Base-by-base conservation (phyloP, 305 asterid genomes). In the Fraxinus dipetala region DNA sequence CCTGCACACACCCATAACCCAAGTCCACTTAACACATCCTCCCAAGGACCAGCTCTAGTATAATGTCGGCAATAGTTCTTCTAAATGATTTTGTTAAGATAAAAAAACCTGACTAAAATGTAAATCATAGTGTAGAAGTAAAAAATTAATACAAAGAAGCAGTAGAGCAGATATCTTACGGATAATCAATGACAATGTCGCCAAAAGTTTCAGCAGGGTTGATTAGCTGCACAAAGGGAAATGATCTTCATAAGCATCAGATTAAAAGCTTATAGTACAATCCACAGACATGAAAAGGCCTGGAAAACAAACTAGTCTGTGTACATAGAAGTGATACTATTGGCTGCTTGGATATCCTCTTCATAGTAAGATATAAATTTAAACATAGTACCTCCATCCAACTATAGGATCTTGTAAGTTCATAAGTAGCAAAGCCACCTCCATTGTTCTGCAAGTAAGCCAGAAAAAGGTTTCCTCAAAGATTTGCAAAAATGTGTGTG, bases 151-250 rank as follows among this genome's bases (percentile, higher is more conserved):
- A 84, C 56, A 88, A 38, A 80, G 84, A 85, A 54, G 84, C 24
- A 16, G 63, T n/a, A 0, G 24, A 51, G 63, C 85, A 85, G 80
- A 80, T 56, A 81, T 90, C 99, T 93, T 92, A 96, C 98, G 98
- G 97, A 84, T 96, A 96, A 87, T 96, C 99, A 86, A 96, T 96
- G 80, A 93, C 98, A 78, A 96, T 96, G 89, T 96, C 99, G 30
- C 99, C 99, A 88, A 96, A 96, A 78, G 99, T 96, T 88, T 96
- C 99, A 81, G 99, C 98, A 74, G 99, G 99, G 84, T 96, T 96
- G 90, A 96, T 90, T 77, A 92, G 63, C 99, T 96, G 98, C 79
- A 20, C 84, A 82, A 82, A 87, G 76, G 77, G 82, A 77, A 86
- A 69, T 30, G 75, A 69, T 69, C 43, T 43, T 51, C 63, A 4